These are phyloP conservation scores for Mucuna pruriens DNA, from an alignment of 306 rosid species.

Conservation along the genomic window DNA sequence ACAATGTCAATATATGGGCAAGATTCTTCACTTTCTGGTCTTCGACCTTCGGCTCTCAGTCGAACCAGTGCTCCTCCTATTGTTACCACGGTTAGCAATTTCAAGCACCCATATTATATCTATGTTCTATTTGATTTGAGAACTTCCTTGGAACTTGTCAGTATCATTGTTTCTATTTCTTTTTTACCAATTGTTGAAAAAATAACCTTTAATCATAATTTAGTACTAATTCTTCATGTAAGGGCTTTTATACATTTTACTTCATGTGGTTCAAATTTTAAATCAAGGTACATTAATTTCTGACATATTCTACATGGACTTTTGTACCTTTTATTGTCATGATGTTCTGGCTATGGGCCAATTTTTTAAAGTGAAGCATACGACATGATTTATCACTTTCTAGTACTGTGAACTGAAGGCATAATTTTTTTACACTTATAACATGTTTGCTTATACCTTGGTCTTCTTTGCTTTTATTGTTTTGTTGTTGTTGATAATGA, in stretches of 20 bases:
- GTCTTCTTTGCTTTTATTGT: not conserved
- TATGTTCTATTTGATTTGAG: constrained; percentile 24
- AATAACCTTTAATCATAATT: not conserved
- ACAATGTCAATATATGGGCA: constrained; percentile 74
- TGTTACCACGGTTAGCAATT: constrained; percentile 78
- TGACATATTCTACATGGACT: constrained; percentile 18
- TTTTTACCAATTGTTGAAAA: not conserved
- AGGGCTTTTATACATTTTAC: constrained; percentile 10
- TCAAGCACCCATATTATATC: constrained; percentile 20
- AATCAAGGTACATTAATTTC: not conserved
- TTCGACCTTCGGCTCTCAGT: constrained; percentile 78
- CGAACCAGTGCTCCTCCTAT: constrained; percentile 72
- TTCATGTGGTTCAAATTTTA: constrained; percentile 20
- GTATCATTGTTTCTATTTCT: not conserved
- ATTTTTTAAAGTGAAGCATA: not conserved
- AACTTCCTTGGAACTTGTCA: not conserved
- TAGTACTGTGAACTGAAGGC: not conserved
- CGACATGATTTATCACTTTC: not conserved
- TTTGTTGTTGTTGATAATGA: not conserved
- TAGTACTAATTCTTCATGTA: not conserved
- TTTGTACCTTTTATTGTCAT: not conserved
- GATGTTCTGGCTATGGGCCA: not conserved
- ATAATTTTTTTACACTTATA: not conserved
- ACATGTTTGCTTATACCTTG: not conserved
- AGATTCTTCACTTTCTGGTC: constrained; percentile 66